A percentile compares a stretch with the other conserved stretches of the same genome.
These are phyloP conservation scores for Neonectria punicea DNA, from an alignment of 2,329 filamentous ascomycete genomes.

Conservation along the genomic window DNA sequence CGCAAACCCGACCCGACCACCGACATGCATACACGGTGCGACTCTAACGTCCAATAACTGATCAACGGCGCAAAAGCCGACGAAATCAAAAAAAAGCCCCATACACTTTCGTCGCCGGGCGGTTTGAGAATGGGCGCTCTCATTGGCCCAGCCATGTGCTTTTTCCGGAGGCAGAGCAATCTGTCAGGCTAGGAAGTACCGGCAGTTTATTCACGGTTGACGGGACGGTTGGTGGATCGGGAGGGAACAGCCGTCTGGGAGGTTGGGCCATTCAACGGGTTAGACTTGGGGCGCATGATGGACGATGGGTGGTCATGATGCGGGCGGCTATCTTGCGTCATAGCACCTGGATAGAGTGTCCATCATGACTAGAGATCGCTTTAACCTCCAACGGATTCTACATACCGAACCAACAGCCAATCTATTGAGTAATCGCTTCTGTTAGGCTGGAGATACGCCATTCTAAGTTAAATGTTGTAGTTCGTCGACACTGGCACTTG, in stretches of 20 bases:
- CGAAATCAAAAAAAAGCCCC: neutral
- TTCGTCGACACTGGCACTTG: neutral
- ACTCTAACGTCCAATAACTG: neutral
- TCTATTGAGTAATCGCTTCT: neutral
- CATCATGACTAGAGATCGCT: neutral
- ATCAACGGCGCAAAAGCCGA: neutral
- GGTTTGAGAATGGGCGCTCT: neutral
- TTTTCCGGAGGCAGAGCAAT: neutral
- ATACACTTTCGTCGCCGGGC: neutral
- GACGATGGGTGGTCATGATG: neutral
- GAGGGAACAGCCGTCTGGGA: neutral
- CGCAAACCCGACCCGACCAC: neutral
- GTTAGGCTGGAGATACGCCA: neutral
- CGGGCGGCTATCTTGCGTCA: neutral
- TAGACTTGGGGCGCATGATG: neutral
- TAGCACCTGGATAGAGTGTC: neutral
- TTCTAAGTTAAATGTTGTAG: neutral
- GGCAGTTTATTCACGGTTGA: neutral
- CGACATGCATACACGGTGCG: neutral
- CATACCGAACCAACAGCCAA: neutral
- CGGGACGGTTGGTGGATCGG: no score
- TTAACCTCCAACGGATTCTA: neutral
- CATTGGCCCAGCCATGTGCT: conserved; percentile 1
- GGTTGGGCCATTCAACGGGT: neutral
- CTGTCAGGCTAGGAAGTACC: neutral